Conservation (phyloP, 1,139 yeast species). For the Suhomyces anneliseae region DNA sequence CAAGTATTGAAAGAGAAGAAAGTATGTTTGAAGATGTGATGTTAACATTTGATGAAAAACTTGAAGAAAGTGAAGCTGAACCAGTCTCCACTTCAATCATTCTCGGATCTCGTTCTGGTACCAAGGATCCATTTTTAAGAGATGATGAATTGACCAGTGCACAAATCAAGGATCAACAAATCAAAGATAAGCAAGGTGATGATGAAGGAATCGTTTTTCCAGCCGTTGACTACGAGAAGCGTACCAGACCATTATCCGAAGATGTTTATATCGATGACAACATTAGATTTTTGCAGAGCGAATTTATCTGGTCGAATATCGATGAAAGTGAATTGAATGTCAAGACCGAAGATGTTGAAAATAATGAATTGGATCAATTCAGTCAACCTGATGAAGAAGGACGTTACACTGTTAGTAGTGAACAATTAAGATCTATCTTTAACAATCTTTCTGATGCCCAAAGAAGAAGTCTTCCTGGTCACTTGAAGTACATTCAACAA, state of each 20-base stretch:
- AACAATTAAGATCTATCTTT: constrained; percentile 32
- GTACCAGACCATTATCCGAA: constrained; percentile 17
- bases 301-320: constrained; percentile 30
- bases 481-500: constrained; percentile 41
- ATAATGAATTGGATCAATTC: neutral
- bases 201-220: constrained; percentile 3
- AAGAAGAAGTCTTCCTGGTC: constrained; percentile 35
- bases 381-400: constrained; percentile 12
- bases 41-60: constrained; percentile 12
- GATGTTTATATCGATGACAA: constrained; percentile 38
- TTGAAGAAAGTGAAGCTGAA: constrained; percentile 4
- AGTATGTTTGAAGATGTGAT: constrained; percentile 38
- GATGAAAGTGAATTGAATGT: constrained; percentile 8
- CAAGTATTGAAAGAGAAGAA: constrained; percentile 34
- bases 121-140: constrained; percentile 37
- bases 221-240: constrained; percentile 1
- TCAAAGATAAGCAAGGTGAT: constrained; percentile 25
- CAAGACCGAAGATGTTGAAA: constrained; percentile 2
- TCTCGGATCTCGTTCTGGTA: neutral
- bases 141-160: constrained; percentile 48
- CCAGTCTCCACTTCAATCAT: neutral
- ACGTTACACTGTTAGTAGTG: constrained; percentile 26
- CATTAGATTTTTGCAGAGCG: constrained; percentile 32
- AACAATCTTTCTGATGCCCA: constrained; percentile 29
- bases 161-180: constrained; percentile 44